Evolutionary conservation across 2,329 filamentous ascomycete species (phyloP).

Genomic region (Ophiostoma himal-ulmi): DNA sequence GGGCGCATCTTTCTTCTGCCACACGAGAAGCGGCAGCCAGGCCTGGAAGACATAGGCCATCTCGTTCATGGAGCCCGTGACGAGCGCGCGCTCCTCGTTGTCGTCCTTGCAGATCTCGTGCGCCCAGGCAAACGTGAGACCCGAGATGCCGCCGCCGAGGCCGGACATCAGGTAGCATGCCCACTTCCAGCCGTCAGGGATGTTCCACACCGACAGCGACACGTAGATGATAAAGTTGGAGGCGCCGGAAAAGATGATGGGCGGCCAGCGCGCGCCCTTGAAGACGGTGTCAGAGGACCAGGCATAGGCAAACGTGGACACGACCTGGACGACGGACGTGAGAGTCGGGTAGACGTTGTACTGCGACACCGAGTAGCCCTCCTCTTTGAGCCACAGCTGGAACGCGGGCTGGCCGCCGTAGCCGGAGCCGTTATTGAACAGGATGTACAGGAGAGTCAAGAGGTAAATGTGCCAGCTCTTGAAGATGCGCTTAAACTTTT

Average conservation of each 20-base stretch:
- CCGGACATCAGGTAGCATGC: slow-evolving; percentile 53
- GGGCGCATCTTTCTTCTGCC: slow-evolving; percentile 34
- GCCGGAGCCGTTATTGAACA: slow-evolving; percentile 54
- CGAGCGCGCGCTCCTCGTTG: slow-evolving; percentile 60
- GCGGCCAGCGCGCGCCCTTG: slow-evolving; percentile 49
- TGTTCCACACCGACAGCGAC: slow-evolving; percentile 29
- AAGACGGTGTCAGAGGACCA: slow-evolving; percentile 60
- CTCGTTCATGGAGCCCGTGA: slow-evolving; percentile 62
- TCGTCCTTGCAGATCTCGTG: slow-evolving; percentile 47
- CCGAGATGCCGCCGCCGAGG: slow-evolving; percentile 45
- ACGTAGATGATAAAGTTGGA: slow-evolving; percentile 27
- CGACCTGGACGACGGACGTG: slow-evolving; percentile 47
- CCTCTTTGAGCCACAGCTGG: slow-evolving; percentile 42
- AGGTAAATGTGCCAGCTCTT: slow-evolving; percentile 60
- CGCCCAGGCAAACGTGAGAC: slow-evolving; percentile 44
- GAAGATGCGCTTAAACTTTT: slow-evolving; percentile 56
- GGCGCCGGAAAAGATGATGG: slow-evolving; percentile 47
- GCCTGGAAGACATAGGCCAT: slow-evolving; percentile 64
- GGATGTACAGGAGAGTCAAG: slow-evolving; percentile 53
- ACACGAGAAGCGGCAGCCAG: slow-evolving; percentile 35
- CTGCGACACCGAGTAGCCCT: slow-evolving; percentile 39
- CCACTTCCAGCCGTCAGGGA: slow-evolving; percentile 55
- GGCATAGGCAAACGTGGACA: slow-evolving; percentile 57
- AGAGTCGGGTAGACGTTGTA: slow-evolving; percentile 55
- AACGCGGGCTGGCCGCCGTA: slow-evolving; percentile 50